Base-by-base conservation (phyloP, 2,329 filamentous ascomycete genomes). In the Talaromyces amestolkiae region DNA sequence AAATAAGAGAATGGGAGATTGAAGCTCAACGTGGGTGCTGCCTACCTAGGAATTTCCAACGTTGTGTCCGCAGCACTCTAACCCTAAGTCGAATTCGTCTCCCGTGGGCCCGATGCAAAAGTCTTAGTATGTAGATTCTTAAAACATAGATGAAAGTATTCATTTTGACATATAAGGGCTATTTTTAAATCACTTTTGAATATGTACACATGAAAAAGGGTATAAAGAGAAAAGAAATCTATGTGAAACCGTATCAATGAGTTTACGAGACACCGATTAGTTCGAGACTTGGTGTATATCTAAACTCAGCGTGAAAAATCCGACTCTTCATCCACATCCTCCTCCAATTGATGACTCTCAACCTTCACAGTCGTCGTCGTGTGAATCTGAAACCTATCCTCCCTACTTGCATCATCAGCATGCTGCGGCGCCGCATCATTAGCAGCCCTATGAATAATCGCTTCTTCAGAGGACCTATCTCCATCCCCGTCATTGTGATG, bases 361-460 rank as follows among this genome's bases (percentile, higher is more conserved):
- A 70, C 63, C 61, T 39, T 66, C 33, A 69, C 66, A 54, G 68
- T 68, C 33, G 63, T 70, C 8, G 65, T 60, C 2, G 67, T 67
- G 22, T 64, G 68, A 33, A 70, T 68, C 31, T 63, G 61, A 10
- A 54, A 51, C 43, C 24, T 31, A 13, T 45, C 41, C 19, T 53
- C 24, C 10, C 24, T 39, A 51, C 15, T 39, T 24, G 11, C 60
- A 65, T 60, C 24, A 27, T 51, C 19, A n/a, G 41, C 22, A 27
- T 24, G 53, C 5, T n/a, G 22, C 17, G 17, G n/a, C 17, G 24
- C n/a, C 24, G 17, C n/a, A 60, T 31, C 41, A 9, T 9, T 15
- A 31, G 10, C 41, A 6, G 8, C 17, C 15, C 41, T 19, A 13
- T 37, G n/a, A 24, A 60, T 60, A 13, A 60, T 60, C 8, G 58